Conservation (phyloP, 2,329 filamentous ascomycete species). For the Fusarium lateritium region DNA sequence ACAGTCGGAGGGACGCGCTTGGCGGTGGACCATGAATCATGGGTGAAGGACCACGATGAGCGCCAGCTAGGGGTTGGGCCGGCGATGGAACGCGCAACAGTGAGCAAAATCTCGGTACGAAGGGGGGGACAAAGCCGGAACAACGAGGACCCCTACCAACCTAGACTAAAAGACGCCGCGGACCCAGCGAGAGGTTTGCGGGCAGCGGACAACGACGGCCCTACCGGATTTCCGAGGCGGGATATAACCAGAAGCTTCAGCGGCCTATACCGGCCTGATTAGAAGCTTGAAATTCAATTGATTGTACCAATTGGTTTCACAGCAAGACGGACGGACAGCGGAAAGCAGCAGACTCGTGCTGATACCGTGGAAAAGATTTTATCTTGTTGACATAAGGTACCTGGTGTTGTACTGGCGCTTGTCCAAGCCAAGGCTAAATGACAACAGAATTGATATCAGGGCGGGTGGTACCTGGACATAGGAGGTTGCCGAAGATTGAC, state of each 20-base stretch:
- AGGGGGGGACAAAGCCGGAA: constrained; percentile 47
- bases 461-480: constrained; percentile 38
- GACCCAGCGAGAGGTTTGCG: constrained; percentile 39
- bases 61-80: constrained; percentile 45
- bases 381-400: constrained; percentile 11
- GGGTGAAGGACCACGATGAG: constrained; percentile 46
- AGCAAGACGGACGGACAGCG: background rate
- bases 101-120: constrained; percentile 50
- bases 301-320: constrained; percentile 5
- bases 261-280: background rate
- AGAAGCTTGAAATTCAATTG: background rate
- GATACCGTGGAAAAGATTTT: background rate
- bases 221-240: constrained; percentile 47
- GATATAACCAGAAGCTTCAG: background rate
- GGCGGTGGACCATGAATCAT: constrained; percentile 56
- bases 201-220: constrained; percentile 47
- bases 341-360: background rate
- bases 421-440: constrained; percentile 29
- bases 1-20: constrained; percentile 51
- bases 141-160: constrained; percentile 42
- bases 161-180: constrained; percentile 34
- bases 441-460: constrained; percentile 38
- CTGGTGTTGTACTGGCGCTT: constrained; percentile 13
- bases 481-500: constrained; percentile 27
- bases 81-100: constrained; percentile 49